Percentiles rank a stretch among this genome's conserved stretches.
Conservation (phyloP, 345 rosid species). For the Citrus maxima region DNA sequence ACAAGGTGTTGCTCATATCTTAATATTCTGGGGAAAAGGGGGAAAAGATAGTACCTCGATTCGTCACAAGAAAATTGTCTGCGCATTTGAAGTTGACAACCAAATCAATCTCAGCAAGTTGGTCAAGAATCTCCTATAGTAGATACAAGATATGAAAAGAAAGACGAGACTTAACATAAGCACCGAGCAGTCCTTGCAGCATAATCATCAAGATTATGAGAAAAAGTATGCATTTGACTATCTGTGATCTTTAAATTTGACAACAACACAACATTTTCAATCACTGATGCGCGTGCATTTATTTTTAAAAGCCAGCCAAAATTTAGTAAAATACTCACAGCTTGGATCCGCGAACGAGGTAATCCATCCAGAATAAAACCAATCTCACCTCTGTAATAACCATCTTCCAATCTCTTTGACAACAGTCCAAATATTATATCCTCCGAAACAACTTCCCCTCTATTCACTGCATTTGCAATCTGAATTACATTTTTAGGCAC, state of each 20-base stretch:
- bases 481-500: neutral
- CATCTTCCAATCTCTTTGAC: slow-evolving; percentile 45
- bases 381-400: slow-evolving; percentile 35
- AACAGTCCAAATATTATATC: slow-evolving; percentile 39
- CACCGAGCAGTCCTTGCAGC: neutral
- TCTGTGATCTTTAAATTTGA: no score
- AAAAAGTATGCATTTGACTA: no score
- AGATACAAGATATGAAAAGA: neutral
- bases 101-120: slow-evolving; percentile 32
- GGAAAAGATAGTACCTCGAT: slow-evolving; percentile 10
- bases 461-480: slow-evolving; percentile 36
- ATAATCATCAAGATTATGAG: no score
- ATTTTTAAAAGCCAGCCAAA: neutral
- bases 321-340: slow-evolving; percentile 14
- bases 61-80: neutral
- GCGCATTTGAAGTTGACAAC: slow-evolving; percentile 30
- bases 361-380: slow-evolving; percentile 49
- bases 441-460: slow-evolving; percentile 40
- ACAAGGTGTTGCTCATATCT: neutral
- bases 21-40: neutral
- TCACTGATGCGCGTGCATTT: neutral
- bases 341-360: slow-evolving; percentile 41
- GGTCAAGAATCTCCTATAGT: slow-evolving; percentile 37
- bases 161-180: neutral
- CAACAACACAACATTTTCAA: neutral